Evolutionary conservation across 305 asterid genomes (phyloP).

Genomic region (Rubia tinctorum): DNA sequence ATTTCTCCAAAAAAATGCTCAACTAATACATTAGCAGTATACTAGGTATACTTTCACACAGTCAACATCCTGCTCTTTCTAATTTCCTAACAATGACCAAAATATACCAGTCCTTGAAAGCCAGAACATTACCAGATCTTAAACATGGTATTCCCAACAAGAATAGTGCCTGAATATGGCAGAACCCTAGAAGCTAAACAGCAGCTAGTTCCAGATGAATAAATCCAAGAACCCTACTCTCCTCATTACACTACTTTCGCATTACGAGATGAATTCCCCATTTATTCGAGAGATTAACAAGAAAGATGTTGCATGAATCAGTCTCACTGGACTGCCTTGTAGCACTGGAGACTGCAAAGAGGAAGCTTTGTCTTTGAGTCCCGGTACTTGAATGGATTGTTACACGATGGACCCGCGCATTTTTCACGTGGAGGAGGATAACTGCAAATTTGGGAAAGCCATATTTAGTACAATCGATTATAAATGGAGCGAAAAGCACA

Average conservation of each 20-base stretch:
- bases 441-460: constrained; percentile 38
- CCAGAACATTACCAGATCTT: not conserved
- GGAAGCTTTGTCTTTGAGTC: constrained; percentile 92
- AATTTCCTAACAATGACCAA: not conserved
- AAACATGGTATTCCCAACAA: not conserved
- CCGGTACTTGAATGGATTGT: constrained; percentile 79
- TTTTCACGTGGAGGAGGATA: constrained; percentile 93
- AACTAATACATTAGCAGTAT: not conserved
- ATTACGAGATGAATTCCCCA: constrained; percentile 1
- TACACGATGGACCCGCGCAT: constrained; percentile 85
- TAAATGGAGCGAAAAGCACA: not conserved
- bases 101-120: not conserved
- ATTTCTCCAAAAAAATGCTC: not conserved
- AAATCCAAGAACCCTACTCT: not conserved
- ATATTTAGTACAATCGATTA: not conserved
- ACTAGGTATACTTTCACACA: not conserved
- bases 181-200: constrained; percentile 2
- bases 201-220: not conserved
- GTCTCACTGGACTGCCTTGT: constrained; percentile 65
- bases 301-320: constrained; percentile 11
- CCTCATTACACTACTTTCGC: not conserved
- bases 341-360: constrained; percentile 93
- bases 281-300: not conserved
- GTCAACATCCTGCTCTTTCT: not conserved
- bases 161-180: not conserved